A percentile compares a stretch with the other conserved stretches of the same genome.
These are phyloP conservation scores for Kodamaea kakaduensis DNA, from an alignment of 805 yeast genomes.

Conservation along the genomic window DNA sequence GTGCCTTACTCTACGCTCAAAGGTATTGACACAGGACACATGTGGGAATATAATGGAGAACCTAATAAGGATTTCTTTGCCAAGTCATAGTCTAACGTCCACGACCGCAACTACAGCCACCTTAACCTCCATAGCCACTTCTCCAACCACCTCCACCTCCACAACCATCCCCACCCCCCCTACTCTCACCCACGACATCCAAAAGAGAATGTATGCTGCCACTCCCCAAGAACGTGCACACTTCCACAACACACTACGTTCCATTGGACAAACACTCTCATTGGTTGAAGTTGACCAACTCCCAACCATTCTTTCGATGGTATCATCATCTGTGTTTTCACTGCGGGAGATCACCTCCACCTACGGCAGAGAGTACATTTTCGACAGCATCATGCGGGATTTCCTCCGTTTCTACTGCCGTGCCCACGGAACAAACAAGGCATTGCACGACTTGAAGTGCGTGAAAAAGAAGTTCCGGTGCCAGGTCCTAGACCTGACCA, in stretches of 20 bases:
- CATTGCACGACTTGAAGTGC: constrained; percentile 19
- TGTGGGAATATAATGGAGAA: too few relatives aligned
- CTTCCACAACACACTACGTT: constrained; percentile 25
- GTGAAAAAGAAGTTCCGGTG: constrained; percentile 16
- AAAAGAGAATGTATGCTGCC: constrained; percentile 13
- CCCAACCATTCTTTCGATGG: constrained; percentile 15
- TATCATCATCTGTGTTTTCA: constrained; percentile 7
- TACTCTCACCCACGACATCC: constrained; percentile 12
- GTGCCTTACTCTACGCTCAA: constrained; percentile 11
- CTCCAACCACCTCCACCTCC: too few relatives aligned
- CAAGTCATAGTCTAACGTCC: too few relatives aligned
- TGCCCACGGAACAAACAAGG: constrained; percentile 8
- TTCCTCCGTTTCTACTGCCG: constrained; percentile 19
- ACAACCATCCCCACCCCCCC: neutral
- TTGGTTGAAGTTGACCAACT: constrained; percentile 16
- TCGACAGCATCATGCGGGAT: constrained; percentile 16
- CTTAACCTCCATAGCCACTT: too few relatives aligned
- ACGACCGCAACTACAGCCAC: too few relatives aligned
- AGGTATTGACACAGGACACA: constrained; percentile 10
- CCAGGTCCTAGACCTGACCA: constrained; percentile 12
- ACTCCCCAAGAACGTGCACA: constrained; percentile 18
- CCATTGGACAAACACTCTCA: constrained; percentile 29
- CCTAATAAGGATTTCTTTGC: too few relatives aligned
- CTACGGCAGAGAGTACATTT: constrained; percentile 18
- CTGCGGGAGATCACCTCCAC: constrained; percentile 5